Base-by-base conservation (phyloP, 805 yeast genomes). In the Hanseniaspora vineae region DNA sequence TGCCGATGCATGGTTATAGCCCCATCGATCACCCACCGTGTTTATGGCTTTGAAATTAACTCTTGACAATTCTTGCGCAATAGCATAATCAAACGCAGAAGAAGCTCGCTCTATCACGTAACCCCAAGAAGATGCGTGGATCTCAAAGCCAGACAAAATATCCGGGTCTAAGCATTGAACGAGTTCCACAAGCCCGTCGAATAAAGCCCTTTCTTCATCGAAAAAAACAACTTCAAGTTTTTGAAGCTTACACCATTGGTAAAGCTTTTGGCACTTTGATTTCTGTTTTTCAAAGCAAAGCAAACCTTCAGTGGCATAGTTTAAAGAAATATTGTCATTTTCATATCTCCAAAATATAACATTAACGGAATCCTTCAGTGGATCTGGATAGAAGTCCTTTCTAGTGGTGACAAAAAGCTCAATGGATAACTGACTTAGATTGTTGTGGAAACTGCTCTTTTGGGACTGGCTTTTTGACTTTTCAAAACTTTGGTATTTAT, bases 121-220 rank as follows among this genome's bases (percentile, higher is more conserved):
- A 0, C 98, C 97, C 97, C 97, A 90, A 0, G 97, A 85, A 0
- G 75, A 56, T 0, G 80, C 66, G 52, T 86, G 84, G 6, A 86
- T 72, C 57, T 92, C 98, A 60, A 75, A 92, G 0, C 97, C 97
- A 0, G 85, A 72, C 6, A 92, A 58, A 31, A 92, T 77, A 60
- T 92, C 98, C 0, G 97, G 97, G 58, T 92, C 97, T 46, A 78
- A 70, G 2, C 67, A 54, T 17, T 78, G 72, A 0, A 85, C 79
- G 14, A 82, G 52, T 1, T 72, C 69, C 0, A 79, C 64, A 9
- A 90, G 65, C 6, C 71, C 71, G 9, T 70, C 66, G 1, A 88
- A 59, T 77, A 85, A 68, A 6, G 72, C 77, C 1, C 61, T 50
- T 56, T 90, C 97, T n/a, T 65, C 58, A 0, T 62, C 65, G 51